phyloP scores from a whole-genome alignment of 108 stramenopile species.

The Nannochloropsis oceanica region DNA sequence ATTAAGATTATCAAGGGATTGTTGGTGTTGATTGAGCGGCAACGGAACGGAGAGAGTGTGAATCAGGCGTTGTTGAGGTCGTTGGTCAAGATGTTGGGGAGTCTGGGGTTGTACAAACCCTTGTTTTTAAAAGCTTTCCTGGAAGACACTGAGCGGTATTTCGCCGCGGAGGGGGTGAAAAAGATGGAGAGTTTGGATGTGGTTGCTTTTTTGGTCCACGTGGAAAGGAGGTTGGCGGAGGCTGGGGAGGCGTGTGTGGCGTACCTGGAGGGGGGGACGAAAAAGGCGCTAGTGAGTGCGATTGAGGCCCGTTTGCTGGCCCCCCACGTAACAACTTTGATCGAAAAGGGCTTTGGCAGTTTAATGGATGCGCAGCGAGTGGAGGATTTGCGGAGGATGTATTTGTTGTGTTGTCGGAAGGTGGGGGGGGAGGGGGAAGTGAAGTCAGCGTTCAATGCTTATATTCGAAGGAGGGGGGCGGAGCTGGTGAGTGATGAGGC shows the following conservation, averaged over 20 bases:
- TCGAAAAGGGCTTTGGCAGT: constrained; percentile 26
- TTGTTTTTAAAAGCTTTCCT: constrained; percentile 30
- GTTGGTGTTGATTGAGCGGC: constrained; percentile 22
- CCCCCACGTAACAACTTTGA: constrained; percentile 23
- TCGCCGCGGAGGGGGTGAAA: constrained; percentile 23
- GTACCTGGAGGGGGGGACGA: constrained; percentile 35
- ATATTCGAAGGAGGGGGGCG: background rate
- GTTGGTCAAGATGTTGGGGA: background rate
- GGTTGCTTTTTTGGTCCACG: constrained; percentile 38
- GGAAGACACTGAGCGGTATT: constrained; percentile 31
- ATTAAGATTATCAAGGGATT: constrained; percentile 20
- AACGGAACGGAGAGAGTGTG: constrained; percentile 34
- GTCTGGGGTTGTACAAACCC: background rate
- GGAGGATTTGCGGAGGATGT: constrained; percentile 32
- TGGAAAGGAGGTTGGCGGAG: constrained; percentile 18
- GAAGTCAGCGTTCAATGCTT: constrained; percentile 4
- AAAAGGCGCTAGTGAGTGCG: constrained; percentile 20
- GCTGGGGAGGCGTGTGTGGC: constrained; percentile 20
- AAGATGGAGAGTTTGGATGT: constrained; percentile 26
- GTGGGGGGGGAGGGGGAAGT: background rate
- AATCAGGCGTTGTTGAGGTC: constrained; percentile 21
- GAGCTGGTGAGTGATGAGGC: constrained; percentile 43
- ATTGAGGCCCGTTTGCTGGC: constrained; percentile 28
- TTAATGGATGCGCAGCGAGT: constrained; percentile 30
- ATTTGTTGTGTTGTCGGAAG: constrained; percentile 3